Base-by-base conservation (phyloP, 2,329 filamentous ascomycete genomes). In the Stemphylium beticola region DNA sequence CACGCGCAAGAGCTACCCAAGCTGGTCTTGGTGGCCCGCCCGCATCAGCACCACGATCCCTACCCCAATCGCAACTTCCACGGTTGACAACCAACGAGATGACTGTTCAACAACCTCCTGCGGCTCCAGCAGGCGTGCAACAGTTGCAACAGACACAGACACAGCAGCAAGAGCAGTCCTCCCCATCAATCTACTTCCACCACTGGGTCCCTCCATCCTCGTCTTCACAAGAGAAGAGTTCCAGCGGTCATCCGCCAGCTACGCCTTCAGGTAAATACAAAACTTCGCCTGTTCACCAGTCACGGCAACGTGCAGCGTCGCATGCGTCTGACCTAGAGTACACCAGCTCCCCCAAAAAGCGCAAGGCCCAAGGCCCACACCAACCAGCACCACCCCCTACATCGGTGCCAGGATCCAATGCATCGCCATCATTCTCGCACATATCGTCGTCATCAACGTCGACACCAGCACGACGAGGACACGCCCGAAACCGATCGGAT, bases 151-250 rank as follows among this genome's bases (percentile, higher is more conserved):
- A 79, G 49, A 74, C 77, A 37, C 82, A 85, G 49, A 74, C 77
- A 34, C 82, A 85, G 49, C 82, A 83, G 55, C 85, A 87, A 65
- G 77, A 85, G 39, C 81, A 87, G 60, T 83, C 86, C 15, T 91
- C 89, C 36, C 87, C 89, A 0, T 89, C 88, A 18, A 90, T 96
- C 42, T 95, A 91, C 75, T 96, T 96, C 73, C 91, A 96, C 71
- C 91, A 96, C 72, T 96, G 92, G 92, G 90, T 93, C 55, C 92
- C 92, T 40, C 92, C 92, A 12, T 60, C 57, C 12, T 61, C 58
- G 11, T 84, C 82, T 18, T 84, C 86, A 59, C 83, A 81, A 60
- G 82, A 80, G 49, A 73, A 76, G 50, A 62, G 83, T 55, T 78
- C 82, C 61, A 78, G 81, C 72, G 81, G 83, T 53, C 85, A 86